phyloP scores from a whole-genome alignment of 1,284 basidiomycete genomes.

The Rhodotorula sp. region DNA sequence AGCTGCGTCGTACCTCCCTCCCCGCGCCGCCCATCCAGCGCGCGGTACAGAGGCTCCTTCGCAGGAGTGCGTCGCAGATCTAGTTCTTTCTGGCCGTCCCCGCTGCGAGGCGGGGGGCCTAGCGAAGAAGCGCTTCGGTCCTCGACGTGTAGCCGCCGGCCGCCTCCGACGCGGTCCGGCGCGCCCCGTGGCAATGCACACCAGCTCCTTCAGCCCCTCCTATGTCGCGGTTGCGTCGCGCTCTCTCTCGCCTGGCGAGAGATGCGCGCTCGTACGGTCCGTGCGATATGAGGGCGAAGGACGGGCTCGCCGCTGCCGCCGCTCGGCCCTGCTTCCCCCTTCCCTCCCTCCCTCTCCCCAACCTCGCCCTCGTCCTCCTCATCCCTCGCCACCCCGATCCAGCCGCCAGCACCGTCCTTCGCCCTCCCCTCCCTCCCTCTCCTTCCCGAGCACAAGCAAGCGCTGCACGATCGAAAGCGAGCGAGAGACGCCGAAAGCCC shows the following conservation, averaged over 20 bases:
- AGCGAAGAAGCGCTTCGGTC: background rate
- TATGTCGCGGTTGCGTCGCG: background rate
- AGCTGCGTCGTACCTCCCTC: background rate
- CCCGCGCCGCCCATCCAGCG: background rate
- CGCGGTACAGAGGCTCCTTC: background rate
- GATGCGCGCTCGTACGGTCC: background rate
- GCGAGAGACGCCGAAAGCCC: slow-evolving; percentile 1
- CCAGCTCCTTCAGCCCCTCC: background rate
- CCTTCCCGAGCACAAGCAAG: background rate
- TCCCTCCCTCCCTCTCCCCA: background rate
- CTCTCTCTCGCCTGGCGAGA: too few relatives aligned
- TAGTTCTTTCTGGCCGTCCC: too few relatives aligned
- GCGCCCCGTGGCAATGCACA: background rate
- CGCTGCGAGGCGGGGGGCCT: background rate
- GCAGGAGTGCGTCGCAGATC: background rate
- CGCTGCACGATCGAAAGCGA: background rate
- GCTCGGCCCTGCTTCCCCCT: background rate
- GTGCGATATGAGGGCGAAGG: background rate
- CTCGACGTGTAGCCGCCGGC: background rate
- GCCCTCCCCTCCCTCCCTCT: background rate
- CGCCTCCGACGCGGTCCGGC: background rate
- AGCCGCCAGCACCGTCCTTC: background rate
- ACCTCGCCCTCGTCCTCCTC: background rate
- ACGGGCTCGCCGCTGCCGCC: background rate
- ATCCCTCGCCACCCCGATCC: background rate